phyloP scores from a whole-genome alignment of 176 grass and related monocot species.

The Lolium multiflorum region DNA sequence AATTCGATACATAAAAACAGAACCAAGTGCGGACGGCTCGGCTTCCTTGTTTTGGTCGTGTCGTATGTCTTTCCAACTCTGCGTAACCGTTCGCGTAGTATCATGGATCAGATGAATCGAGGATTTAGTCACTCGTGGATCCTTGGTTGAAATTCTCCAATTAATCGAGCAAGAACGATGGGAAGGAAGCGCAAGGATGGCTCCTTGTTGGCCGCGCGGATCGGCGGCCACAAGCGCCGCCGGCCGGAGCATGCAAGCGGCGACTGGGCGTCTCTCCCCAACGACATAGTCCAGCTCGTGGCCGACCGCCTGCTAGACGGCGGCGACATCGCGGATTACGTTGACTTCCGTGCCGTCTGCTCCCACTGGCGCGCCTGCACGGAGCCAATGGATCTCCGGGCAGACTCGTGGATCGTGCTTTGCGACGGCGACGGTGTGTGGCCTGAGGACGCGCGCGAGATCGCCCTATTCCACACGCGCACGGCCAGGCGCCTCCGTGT shows the following conservation, averaged over 20 bases:
- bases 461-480: slow-evolving; percentile 3
- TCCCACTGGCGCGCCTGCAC: neutral
- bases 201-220: neutral
- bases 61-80: too few species aligned
- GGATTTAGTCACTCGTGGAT: neutral
- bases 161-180: neutral
- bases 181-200: neutral
- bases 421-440: neutral
- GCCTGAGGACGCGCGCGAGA: neutral
- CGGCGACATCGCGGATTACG: neutral
- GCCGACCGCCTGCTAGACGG: neutral
- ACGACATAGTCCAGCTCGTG: neutral
- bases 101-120: too few species aligned
- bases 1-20: too few species aligned
- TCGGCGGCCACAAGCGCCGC: neutral
- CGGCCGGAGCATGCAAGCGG: neutral
- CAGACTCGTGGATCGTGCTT: neutral
- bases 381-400: too few species aligned
- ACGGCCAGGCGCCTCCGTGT: neutral
- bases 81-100: too few species aligned
- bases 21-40: too few species aligned
- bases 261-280: neutral
- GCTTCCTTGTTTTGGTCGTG: too few species aligned
- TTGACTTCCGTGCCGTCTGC: neutral
- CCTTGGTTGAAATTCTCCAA: neutral